Evolutionary conservation across 345 rosid species (phyloP).

Genomic region (Geranium rotundifolium): DNA sequence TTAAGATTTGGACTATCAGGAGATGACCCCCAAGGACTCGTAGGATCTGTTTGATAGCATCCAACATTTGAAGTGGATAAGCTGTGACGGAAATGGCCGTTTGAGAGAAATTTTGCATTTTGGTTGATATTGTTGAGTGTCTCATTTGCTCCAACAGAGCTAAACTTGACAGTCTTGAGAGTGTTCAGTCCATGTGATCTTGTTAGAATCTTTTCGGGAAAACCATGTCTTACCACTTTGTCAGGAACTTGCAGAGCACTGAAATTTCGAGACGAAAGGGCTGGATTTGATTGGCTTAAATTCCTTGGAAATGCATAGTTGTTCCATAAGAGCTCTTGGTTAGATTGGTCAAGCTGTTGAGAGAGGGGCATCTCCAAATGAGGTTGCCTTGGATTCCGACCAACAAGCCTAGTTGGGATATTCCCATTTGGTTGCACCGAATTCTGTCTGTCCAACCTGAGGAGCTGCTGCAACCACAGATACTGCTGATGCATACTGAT

Average conservation of each 20-base stretch:
- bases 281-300: slow-evolving; percentile 22
- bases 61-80: slow-evolving; percentile 20
- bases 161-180: slow-evolving; percentile 35
- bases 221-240: slow-evolving; percentile 27
- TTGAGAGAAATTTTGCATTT: slow-evolving; percentile 28
- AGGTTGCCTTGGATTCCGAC: slow-evolving; percentile 28
- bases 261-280: slow-evolving; percentile 17
- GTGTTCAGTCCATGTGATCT: slow-evolving; percentile 47
- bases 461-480: slow-evolving; percentile 36
- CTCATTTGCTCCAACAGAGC: slow-evolving; percentile 34
- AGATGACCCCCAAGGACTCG: slow-evolving; percentile 24
- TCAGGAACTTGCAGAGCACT: slow-evolving; percentile 20
- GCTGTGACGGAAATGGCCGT: slow-evolving; percentile 26
- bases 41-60: slow-evolving; percentile 26
- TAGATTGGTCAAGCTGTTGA: slow-evolving; percentile 31
- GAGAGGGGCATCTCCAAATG: slow-evolving; percentile 29
- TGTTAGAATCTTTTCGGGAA: slow-evolving; percentile 54
- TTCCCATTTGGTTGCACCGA: slow-evolving; percentile 24
- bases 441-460: slow-evolving; percentile 25
- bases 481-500: slow-evolving; percentile 33
- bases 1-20: slow-evolving; percentile 20
- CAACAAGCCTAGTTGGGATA: slow-evolving; percentile 16
- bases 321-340: slow-evolving; percentile 35
- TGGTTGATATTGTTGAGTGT: slow-evolving; percentile 22
- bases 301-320: slow-evolving; percentile 25